phyloP scores from a whole-genome alignment of 306 rosid genomes.

The Malus sylvestris region DNA sequence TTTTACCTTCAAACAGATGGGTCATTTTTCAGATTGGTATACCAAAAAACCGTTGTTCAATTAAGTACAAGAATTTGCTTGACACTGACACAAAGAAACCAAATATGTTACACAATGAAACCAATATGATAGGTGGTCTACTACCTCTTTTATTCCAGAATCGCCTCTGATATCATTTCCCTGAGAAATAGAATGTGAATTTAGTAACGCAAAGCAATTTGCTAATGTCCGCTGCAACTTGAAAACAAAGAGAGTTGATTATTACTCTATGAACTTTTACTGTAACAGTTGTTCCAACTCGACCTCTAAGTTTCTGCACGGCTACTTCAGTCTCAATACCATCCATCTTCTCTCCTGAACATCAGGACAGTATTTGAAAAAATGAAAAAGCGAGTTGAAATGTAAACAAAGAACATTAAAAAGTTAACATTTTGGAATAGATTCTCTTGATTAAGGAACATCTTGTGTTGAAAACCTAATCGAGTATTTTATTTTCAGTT shows the following conservation, averaged over 20 bases:
- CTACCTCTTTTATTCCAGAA: slow-evolving; percentile 65
- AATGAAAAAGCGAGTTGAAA: background rate
- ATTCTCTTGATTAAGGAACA: background rate
- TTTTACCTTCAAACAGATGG: slow-evolving; percentile 53
- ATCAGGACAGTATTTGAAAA: slow-evolving; percentile 14
- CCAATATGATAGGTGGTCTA: background rate
- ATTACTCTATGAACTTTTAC: slow-evolving; percentile 56
- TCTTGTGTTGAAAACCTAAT: background rate
- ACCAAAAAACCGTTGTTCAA: background rate
- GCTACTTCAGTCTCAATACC: slow-evolving; percentile 81
- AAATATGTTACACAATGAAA: background rate
- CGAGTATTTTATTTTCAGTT: background rate
- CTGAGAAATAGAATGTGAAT: slow-evolving; percentile 35
- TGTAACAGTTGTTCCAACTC: slow-evolving; percentile 77
- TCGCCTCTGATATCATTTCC: slow-evolving; percentile 31
- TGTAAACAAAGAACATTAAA: background rate
- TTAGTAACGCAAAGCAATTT: slow-evolving; percentile 19
- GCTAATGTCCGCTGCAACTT: slow-evolving; percentile 2
- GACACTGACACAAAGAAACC: slow-evolving; percentile 1
- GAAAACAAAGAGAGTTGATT: slow-evolving; percentile 7
- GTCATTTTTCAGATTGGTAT: slow-evolving; percentile 9
- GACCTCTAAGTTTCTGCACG: slow-evolving; percentile 80
- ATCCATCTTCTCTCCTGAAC: slow-evolving; percentile 70
- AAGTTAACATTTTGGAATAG: background rate
- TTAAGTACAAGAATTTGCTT: slow-evolving; percentile 1